Evolutionary conservation across 768 basidiomycete genomes (phyloP).

Genomic region (Auriculariales sp.): DNA sequence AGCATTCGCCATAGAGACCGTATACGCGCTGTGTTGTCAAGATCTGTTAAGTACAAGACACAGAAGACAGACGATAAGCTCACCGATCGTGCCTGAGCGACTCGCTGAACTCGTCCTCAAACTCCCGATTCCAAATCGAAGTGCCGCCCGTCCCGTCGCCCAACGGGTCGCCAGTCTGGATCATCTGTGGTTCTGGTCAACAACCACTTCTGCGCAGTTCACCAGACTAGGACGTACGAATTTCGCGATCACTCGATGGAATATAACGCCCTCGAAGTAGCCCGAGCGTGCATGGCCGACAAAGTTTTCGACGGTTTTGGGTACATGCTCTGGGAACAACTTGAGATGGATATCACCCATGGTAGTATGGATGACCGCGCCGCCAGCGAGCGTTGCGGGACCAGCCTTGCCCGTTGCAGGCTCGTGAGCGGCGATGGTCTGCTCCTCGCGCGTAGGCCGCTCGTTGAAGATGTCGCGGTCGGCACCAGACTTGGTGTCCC

Average conservation of each 20-base stretch:
- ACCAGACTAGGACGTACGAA: conserved; percentile 31
- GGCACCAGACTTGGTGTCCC: conserved; percentile 63
- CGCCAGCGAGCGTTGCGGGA: conserved; percentile 58
- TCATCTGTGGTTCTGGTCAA: conserved; percentile 63
- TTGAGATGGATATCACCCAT: conserved; percentile 85
- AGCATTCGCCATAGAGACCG: conserved; percentile 89
- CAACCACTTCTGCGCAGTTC: conserved; percentile 1
- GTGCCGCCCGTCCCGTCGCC: conserved; percentile 88
- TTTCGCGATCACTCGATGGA: conserved; percentile 96
- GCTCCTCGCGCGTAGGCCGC: conserved; percentile 90
- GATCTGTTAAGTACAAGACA: background rate
- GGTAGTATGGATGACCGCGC: conserved; percentile 88
- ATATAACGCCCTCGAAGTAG: conserved; percentile 86
- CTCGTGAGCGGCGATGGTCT: conserved; percentile 61
- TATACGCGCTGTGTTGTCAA: conserved; percentile 57
- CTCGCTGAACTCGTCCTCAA: conserved; percentile 88
- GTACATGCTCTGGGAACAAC: conserved; percentile 81
- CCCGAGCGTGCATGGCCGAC: conserved; percentile 79
- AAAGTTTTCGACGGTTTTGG: conserved; percentile 96
- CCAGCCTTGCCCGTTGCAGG: conserved; percentile 29
- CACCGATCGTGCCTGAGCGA: conserved; percentile 84
- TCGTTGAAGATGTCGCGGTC: conserved; percentile 99
- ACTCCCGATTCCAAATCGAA: conserved; percentile 81
- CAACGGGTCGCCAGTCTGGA: conserved; percentile 91
- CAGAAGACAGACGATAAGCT: conserved; percentile 10